Base-by-base conservation (phyloP, 2,329 filamentous ascomycete species). In the Ophiostoma sp. region DNA sequence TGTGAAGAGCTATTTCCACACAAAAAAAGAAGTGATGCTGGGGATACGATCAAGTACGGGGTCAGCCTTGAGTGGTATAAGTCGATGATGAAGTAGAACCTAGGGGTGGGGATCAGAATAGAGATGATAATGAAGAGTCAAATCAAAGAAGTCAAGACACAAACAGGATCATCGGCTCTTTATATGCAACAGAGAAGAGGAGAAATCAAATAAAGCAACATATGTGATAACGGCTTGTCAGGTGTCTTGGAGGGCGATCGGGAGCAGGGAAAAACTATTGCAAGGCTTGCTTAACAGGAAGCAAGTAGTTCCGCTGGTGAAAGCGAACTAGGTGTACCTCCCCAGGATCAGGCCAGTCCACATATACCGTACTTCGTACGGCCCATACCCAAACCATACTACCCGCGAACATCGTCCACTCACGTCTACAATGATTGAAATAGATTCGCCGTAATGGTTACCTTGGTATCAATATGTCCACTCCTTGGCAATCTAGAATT, bases 301-400 rank as follows among this genome's bases (percentile, higher is more conserved):
- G 60, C 60, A 63, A 63, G 60, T 63, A 63, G 40, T 63, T 40
- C 60, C 60, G 60, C n/a, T 62, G 38, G 60, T 42, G 60, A n/a
- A 63, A 18, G 60, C 18, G 38, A 63, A 44, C 38, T 16, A n/a
- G 36, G 36, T 12, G 27, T 27, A 14, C 38, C 14, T 62, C 55
- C 55, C 60, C 40, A 63, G 60, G 40, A 12, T 12, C 16, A 9
- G 38, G 42, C 40, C n/a, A 2, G 60, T 16, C 60, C 60, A 42
- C 60, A 42, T 63, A 42, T 62, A 7, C 55, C 5, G 11, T 62
- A 55, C 49, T 55, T 6, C n/a, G 5, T 58, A 58, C 55, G 27
- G 14, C 11, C 27, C 18, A 60, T 12, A 60, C 55, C 27, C 49
- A n/a, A 9, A 1, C 11, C 8, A 55, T 16, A 12, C 27, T 60